phyloP scores from a whole-genome alignment of 2,329 filamentous ascomycete species.

The Knufia fluminis region DNA sequence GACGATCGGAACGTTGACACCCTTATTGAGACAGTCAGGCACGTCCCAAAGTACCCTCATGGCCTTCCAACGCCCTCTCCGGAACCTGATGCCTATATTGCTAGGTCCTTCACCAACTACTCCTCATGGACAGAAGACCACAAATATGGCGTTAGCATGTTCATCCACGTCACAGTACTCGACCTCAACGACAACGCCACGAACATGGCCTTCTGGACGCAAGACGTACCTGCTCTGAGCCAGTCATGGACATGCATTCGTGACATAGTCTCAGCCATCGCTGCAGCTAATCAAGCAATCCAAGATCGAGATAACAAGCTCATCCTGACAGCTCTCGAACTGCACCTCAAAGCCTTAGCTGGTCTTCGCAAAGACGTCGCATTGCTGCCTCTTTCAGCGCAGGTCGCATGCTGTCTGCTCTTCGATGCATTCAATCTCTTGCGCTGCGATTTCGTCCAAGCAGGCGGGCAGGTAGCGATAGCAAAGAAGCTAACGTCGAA shows the following conservation, averaged over 20 bases:
- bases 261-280: conserved; percentile 1
- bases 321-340: conserved; percentile 2
- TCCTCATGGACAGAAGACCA: conserved; percentile 4
- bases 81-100: neutral
- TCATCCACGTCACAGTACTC: conserved; percentile 1
- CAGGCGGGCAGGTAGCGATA: neutral
- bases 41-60: neutral
- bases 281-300: conserved; percentile 3
- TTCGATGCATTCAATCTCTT: conserved; percentile 5
- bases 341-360: neutral
- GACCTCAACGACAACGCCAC: conserved; percentile 5
- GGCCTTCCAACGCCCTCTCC: conserved; percentile 4
- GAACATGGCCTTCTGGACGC: conserved; percentile 6
- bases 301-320: conserved; percentile 5
- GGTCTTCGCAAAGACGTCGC: neutral
- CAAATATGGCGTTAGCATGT: conserved; percentile 7
- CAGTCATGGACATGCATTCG: neutral
- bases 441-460: conserved; percentile 2
- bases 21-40: neutral
- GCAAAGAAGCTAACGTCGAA: neutral
- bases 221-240: neutral
- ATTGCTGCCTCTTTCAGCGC: conserved; percentile 1
- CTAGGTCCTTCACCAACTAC: conserved; percentile 2
- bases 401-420: conserved; percentile 6
- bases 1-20: neutral